Percentiles rank a stretch among this genome's conserved stretches.
phyloP scores from a whole-genome alignment of 1,139 yeast genomes.

The Kodamaea alishanica region DNA sequence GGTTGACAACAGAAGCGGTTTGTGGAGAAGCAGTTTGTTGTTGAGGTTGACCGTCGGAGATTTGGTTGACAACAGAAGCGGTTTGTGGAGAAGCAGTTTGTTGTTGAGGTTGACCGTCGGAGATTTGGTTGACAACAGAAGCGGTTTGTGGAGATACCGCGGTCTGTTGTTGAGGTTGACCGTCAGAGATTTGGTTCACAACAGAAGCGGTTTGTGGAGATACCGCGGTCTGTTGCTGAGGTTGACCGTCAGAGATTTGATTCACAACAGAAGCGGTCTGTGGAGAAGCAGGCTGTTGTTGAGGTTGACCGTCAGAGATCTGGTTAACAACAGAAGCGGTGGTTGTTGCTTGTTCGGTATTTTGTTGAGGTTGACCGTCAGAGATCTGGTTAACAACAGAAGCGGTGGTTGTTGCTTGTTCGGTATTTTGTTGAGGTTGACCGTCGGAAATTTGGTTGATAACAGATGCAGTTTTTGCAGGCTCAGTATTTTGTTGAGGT shows the following conservation, averaged over 20 bases:
- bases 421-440: constrained; percentile 35
- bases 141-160: constrained; percentile 16
- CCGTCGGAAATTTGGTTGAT: constrained; percentile 41
- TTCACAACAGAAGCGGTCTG: constrained; percentile 19
- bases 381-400: constrained; percentile 22
- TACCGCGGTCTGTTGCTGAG: constrained; percentile 20
- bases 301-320: constrained; percentile 50
- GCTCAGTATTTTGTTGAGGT: constrained; percentile 33
- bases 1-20: constrained; percentile 4
- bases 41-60: constrained; percentile 12
- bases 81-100: constrained; percentile 13
- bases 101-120: constrained; percentile 35
- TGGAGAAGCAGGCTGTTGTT: constrained; percentile 13
- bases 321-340: constrained; percentile 12
- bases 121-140: constrained; percentile 29
- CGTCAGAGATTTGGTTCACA: constrained; percentile 45
- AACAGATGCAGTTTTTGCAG: constrained; percentile 6
- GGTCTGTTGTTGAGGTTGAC: constrained; percentile 25
- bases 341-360: constrained; percentile 18
- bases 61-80: constrained; percentile 20
- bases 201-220: constrained; percentile 19
- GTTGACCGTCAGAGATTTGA: constrained; percentile 44
- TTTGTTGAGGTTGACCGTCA: constrained; percentile 14
- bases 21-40: constrained; percentile 14
- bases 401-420: constrained; percentile 12